phyloP scores from a whole-genome alignment of 1,139 yeast genomes.

The Saccharomyces hybrid region DNA sequence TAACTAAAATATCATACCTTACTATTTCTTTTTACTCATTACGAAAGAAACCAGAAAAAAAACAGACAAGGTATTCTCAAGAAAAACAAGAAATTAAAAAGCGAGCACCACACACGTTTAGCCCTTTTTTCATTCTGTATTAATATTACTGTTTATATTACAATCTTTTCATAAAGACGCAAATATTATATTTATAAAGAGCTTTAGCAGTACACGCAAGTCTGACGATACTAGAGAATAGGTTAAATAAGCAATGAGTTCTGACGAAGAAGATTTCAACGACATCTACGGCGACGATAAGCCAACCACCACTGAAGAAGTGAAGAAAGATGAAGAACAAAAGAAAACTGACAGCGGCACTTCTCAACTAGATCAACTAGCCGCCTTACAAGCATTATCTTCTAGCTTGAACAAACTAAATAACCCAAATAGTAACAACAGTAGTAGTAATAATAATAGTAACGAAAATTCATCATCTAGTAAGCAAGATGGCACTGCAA shows the following conservation, averaged over 20 bases:
- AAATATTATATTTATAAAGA: neutral
- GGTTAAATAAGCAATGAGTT: slow-evolving; percentile 28
- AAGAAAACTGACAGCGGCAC: slow-evolving; percentile 7
- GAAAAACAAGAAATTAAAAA: neutral
- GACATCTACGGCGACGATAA: slow-evolving; percentile 52
- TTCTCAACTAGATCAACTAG: slow-evolving; percentile 9
- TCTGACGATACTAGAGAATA: neutral
- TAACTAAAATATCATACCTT: neutral
- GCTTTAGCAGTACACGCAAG: neutral
- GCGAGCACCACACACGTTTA: neutral
- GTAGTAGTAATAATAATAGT: slow-evolving; percentile 10
- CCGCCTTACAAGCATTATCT: slow-evolving; percentile 14
- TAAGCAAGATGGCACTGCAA: slow-evolving; percentile 5
- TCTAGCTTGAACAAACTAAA: slow-evolving; percentile 31
- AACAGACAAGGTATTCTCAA: neutral
- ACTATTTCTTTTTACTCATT: neutral
- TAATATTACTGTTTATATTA: slow-evolving; percentile 1
- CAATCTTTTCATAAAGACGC: slow-evolving; percentile 1
- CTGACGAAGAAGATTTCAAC: slow-evolving; percentile 83
- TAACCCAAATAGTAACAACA: slow-evolving; percentile 25
- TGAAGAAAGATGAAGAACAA: slow-evolving; percentile 9
- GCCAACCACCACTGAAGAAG: slow-evolving; percentile 11
- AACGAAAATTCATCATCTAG: slow-evolving; percentile 5
- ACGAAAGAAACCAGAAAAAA: neutral
- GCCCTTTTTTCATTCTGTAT: neutral